Base-by-base conservation (phyloP, 495 filamentous ascomycete species). In the Xylaria sp. region DNA sequence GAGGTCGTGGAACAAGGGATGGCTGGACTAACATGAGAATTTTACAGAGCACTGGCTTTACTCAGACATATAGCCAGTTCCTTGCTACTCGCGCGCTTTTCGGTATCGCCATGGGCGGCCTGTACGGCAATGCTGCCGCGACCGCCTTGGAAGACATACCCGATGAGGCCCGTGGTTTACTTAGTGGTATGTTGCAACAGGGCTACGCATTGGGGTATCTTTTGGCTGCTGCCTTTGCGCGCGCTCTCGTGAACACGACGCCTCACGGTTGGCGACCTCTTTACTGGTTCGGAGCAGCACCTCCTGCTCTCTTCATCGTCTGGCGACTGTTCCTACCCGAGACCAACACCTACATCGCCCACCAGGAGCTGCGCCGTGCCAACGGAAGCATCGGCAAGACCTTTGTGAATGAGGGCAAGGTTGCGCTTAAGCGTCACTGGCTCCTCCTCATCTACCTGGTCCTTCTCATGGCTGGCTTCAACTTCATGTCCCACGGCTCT, bases 401-500 rank as follows among this genome's bases (percentile, higher is more conserved):
- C 2, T 97, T 97, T 78, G 29, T 95, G 14, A 78, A 82, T 0
- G 93, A 96, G 80, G 93, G 92, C 37, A 92, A 91, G 74, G 89
- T 93, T 1, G 93, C 92, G 0, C 72, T 97, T 15, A 89, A 88
- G 74, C 86, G 87, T 17, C 92, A 97, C 77, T 96, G 93, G 93
- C 63, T 94, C 21, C 79, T 97, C 6, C 82, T 96, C 43, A 82
- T 90, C 61, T 97, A 97, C 80, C 82, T 96, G 43, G 92, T 97
- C 24, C 80, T 96, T 24, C 83, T 97, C 19, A 96, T 96, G 93
- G 89, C 93, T 8, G 93, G 93, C 0, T 95, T 97, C 85, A 97
- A 96, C 79, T 96, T 95, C 80, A 93, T 95, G 93, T 94, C 92
- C 29, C 94, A 97, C 76, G 94, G 94, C 71, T 94, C 92, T 5